Evolutionary conservation across 192 early-diverging fungal species (phyloP).

Genomic region (Coemansia sp.): DNA sequence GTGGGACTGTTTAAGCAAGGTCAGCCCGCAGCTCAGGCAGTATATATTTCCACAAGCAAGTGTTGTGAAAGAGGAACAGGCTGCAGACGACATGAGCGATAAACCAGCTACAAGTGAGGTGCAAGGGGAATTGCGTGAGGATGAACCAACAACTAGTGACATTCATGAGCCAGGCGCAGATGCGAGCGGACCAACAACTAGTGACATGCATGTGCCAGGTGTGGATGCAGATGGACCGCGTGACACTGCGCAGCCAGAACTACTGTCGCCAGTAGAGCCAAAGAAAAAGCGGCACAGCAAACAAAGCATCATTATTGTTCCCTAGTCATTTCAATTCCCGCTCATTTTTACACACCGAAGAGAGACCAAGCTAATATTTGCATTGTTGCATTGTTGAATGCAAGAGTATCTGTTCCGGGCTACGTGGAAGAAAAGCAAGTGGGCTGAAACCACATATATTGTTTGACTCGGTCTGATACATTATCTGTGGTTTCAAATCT

Average conservation of each 20-base stretch:
- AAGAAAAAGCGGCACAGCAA: constrained; percentile 37
- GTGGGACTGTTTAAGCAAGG: constrained; percentile 39
- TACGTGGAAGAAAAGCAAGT: no score
- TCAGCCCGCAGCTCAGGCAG: constrained; percentile 36
- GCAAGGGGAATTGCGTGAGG: background rate
- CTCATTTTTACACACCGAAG: background rate
- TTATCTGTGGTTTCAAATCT: no score
- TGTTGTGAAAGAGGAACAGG: background rate
- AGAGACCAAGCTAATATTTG: no score
- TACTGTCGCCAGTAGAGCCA: constrained; percentile 7
- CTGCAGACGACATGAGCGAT: background rate
- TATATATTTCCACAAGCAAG: constrained; percentile 23
- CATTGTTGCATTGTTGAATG: no score
- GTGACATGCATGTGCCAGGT: background rate
- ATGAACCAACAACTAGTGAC: background rate
- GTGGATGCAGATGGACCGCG: background rate
- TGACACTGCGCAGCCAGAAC: background rate
- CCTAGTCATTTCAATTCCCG: constrained; percentile 6
- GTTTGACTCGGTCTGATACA: no score
- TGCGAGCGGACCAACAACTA: background rate
- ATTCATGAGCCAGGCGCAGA: background rate
- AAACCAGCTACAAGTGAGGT: background rate
- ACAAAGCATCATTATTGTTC: constrained; percentile 40
- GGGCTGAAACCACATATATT: no score
- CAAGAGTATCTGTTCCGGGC: no score